A percentile compares a stretch with the other conserved stretches of the same genome.
Evolutionary conservation across 1,139 yeast genomes (phyloP).

Genomic region (Kodamaea anthophila): DNA sequence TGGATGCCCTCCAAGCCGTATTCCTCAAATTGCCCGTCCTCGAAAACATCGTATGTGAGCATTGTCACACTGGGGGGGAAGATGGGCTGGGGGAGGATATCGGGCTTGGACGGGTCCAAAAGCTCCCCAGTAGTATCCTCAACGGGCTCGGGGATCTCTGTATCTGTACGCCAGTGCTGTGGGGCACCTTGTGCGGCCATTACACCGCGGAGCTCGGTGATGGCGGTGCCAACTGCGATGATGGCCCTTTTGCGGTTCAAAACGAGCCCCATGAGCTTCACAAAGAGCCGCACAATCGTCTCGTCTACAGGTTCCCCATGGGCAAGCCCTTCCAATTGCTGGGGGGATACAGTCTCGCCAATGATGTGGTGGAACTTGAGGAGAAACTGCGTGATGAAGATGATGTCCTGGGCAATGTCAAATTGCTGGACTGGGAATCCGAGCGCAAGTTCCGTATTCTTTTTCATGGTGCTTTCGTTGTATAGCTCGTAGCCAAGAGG

Average conservation of each 20-base stretch:
- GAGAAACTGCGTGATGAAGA: slow-evolving; percentile 37
- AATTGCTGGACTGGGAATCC: slow-evolving; percentile 26
- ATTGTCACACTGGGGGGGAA: slow-evolving; percentile 6
- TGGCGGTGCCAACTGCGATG: slow-evolving; percentile 26
- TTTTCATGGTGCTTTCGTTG: slow-evolving; percentile 26
- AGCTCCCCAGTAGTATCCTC: slow-evolving; percentile 13
- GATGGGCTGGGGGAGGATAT: slow-evolving; percentile 20
- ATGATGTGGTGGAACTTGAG: slow-evolving; percentile 33
- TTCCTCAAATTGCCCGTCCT: slow-evolving; percentile 31
- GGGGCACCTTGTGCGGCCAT: slow-evolving; percentile 18
- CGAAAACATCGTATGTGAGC: slow-evolving; percentile 26
- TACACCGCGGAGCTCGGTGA: slow-evolving; percentile 36
- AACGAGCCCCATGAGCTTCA: slow-evolving; percentile 30
- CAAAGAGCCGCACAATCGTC: slow-evolving; percentile 31
- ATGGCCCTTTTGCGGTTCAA: slow-evolving; percentile 38
- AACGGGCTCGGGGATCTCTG: slow-evolving; percentile 5
- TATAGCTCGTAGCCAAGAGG: slow-evolving; percentile 33
- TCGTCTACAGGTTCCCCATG: slow-evolving; percentile 20
- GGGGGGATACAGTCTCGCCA: slow-evolving; percentile 36
- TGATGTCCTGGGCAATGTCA: slow-evolving; percentile 42
- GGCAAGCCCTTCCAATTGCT: slow-evolving; percentile 33
- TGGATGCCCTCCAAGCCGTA: slow-evolving; percentile 26
- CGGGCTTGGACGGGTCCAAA: slow-evolving; percentile 36
- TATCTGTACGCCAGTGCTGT: slow-evolving; percentile 12
- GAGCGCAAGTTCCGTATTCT: slow-evolving; percentile 19